Conservation (phyloP, 352 stramenopile species). For the Lagenidium giganteum region DNA sequence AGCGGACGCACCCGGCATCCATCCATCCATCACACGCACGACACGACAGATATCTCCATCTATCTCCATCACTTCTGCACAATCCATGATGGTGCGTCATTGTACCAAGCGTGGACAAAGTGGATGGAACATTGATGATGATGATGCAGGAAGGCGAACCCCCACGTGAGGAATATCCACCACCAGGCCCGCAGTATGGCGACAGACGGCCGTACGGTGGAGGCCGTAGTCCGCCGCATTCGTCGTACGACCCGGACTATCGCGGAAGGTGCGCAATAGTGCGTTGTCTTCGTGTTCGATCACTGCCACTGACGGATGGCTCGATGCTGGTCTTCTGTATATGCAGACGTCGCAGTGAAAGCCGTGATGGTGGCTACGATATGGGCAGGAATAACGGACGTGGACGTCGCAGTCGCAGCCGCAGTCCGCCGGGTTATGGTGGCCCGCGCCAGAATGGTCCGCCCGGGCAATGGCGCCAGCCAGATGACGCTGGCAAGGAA, state of each 20-base stretch:
- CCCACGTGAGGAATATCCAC: conserved; percentile 23
- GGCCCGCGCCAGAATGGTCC: conserved; percentile 2
- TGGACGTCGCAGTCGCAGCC: conserved; percentile 18
- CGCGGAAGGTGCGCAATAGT: conserved; percentile 9
- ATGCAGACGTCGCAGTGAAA: conserved; percentile 20
- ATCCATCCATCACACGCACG: too few species aligned
- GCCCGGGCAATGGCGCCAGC: conserved; percentile 1
- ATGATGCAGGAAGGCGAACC: conserved; percentile 22
- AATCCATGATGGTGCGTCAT: too few species aligned
- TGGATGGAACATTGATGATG: too few species aligned
- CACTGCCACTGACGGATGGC: background rate
- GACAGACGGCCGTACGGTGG: background rate
- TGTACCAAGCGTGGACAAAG: too few species aligned
- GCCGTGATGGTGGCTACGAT: conserved; percentile 19
- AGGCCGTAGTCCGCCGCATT: too few species aligned
- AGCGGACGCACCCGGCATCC: too few species aligned
- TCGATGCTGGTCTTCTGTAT: background rate
- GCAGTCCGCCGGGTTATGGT: conserved; percentile 9
- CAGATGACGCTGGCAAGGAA: conserved; percentile 20
- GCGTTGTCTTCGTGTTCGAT: too few species aligned
- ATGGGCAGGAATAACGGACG: conserved; percentile 11
- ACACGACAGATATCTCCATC: too few species aligned
- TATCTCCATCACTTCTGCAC: too few species aligned
- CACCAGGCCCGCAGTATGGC: conserved; percentile 19
- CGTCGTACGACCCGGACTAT: conserved; percentile 14